Base-by-base conservation (phyloP, 306 rosid species). In the Boehmeria nivea region DNA sequence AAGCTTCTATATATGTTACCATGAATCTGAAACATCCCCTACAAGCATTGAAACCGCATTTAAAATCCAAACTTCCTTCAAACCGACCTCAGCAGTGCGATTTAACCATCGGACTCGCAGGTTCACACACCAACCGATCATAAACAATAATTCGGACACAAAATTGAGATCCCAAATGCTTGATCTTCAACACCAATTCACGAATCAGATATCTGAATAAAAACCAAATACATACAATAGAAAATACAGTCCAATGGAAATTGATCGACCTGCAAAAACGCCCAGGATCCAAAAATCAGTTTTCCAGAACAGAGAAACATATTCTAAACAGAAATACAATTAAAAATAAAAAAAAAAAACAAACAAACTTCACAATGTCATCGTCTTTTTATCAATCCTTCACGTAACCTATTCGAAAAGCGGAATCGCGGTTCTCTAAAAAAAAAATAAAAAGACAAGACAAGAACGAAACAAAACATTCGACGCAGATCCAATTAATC, bases 11-110 rank as follows among this genome's bases (percentile, higher is more conserved):
- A 38, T 51, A 47, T 46, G 66, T 65, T 56, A 23, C 76, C 73
- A 44, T 45, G 79, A 67, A 83, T 66, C 75, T 60, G 27, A n/a
- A 49, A 20, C 65, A 46, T 45, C 43, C 34, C 43, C 66, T 50
- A 61, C 82, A 59, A 70, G 77, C 86, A 82, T 75, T 67, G 82
- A 84, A 68, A 79, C 43, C 36, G 50, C 43, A 54, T 4, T 33
- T 33, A 5, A 42, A 46, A 44, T 64, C 54, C 70, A 71, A 62
- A 66, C 57, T 72, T 28, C 77, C 72, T 69, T 64, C 75, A 38
- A 68, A 51, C 59, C 53, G 63, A 40, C 63, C 65, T 59, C 66
- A 15, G 3, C 50, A 26, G 23, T 51, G 27, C 14, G 48, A 49
- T 12, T n/a, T n/a, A n/a, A 71, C 67, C 74, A 31, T 43, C 68